Evolutionary conservation across 768 basidiomycete species (phyloP), one percentile per base, ranked within the genome.

Genomic region (Podaxis sp.): DNA sequence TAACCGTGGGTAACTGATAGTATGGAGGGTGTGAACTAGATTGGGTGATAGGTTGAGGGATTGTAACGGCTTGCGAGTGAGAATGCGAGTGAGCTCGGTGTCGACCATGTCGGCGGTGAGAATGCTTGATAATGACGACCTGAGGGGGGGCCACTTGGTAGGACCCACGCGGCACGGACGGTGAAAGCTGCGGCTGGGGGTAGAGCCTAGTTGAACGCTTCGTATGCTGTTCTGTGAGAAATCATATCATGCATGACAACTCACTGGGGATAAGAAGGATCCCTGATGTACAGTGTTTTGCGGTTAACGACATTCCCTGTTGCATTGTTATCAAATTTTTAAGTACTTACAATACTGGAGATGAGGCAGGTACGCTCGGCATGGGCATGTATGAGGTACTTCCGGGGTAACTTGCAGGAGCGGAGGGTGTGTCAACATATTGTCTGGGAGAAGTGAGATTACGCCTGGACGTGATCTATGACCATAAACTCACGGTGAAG

Each of bases 401-500:
- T 62, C 48, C 61, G 61, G 55, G 54, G 61, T 56, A 57, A 62
- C 5, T 50, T 25, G 25, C 48, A 44, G 55, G 50, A 42, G 42
- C 23, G 27, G 27, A 27, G 11, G 52, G 50, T 21, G 46, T 18
- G 18, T 54, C 46, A 21, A 52, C n/a, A 27, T 59, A 18, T 25
- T 58, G 32, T 13, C 52, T 47, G 32, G 59, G 23, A 13, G 50
- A 54, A 51, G 42, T 44, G 54, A 23, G 38, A 35, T 32, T 44
- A 4, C 23, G 18, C 13, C 16, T 16, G 2, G 27, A 36, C 13
- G 11, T 62, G 18, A 42, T 23, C 14, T 25, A 55, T 46, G 32
- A 35, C 36, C 18, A 2, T 48, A 4, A 46, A 68, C 70, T 69
- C 59, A 75, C 74, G 71, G 63, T 32, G 67, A 61, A 3, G 71